Percentiles rank a stretch among this genome's conserved stretches.
These are phyloP conservation scores for Biscutella laevigata DNA, from an alignment of 441 rosid species.

Conservation along the genomic window DNA sequence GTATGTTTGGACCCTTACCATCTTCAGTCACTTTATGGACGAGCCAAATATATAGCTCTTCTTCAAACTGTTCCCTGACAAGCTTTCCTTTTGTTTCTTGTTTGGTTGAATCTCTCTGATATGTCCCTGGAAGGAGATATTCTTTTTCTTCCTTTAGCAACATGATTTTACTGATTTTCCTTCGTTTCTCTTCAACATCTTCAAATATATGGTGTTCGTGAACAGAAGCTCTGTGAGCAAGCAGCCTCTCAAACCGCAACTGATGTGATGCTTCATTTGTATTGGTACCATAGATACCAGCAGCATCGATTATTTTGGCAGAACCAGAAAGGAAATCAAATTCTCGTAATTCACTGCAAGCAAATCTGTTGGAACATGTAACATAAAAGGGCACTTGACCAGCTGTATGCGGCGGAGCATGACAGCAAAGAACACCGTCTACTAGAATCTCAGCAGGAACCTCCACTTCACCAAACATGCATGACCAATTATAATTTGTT, in stretches of 20 bases:
- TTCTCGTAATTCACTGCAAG: conserved; percentile 92
- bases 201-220: conserved; percentile 26
- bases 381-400: conserved; percentile 84
- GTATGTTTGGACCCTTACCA: conserved; percentile 67
- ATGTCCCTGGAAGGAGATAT: conserved; percentile 27
- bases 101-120: conserved; percentile 27
- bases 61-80: conserved; percentile 46
- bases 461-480: conserved; percentile 97
- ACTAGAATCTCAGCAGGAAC: conserved; percentile 84
- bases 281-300: conserved; percentile 31
- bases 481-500: conserved; percentile 63
- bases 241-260: conserved; percentile 42
- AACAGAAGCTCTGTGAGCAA: conserved; percentile 36
- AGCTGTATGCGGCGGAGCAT: conserved; percentile 55
- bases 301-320: conserved; percentile 31
- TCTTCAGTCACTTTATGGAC: conserved; percentile 56
- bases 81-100: conserved; percentile 33
- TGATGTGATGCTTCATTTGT: conserved; percentile 43
- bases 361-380: conserved; percentile 82
- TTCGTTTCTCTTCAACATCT: conserved; percentile 39
- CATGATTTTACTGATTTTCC: conserved; percentile 42
- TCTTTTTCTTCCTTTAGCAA: conserved; percentile 63
- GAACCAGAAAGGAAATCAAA: conserved; percentile 61
- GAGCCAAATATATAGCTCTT: conserved; percentile 64
- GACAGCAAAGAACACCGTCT: conserved; percentile 76